Conservation (phyloP, 2,329 filamentous ascomycete genomes). For the Cadophora gregata region DNA sequence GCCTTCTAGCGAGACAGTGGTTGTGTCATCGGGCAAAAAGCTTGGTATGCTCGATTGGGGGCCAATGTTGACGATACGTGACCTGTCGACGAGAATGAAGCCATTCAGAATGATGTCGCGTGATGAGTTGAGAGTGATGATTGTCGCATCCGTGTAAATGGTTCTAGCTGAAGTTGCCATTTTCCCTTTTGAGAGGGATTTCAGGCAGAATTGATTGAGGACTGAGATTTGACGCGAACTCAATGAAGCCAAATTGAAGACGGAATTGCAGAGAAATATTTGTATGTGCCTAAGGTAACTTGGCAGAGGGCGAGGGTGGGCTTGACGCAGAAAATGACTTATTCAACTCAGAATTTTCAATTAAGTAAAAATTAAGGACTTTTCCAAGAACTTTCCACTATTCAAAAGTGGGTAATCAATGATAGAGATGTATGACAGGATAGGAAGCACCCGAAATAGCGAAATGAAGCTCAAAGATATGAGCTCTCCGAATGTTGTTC, state of each 20-base stretch:
- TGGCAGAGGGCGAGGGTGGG: too few species aligned
- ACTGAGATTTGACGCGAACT: too few species aligned
- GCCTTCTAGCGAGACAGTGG: conserved; percentile 47
- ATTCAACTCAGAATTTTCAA: too few species aligned
- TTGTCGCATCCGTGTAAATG: conserved; percentile 55
- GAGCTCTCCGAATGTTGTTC: background rate
- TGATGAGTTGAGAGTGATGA: conserved; percentile 56
- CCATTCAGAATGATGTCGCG: conserved; percentile 55
- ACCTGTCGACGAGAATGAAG: conserved; percentile 49
- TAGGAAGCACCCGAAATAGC: conserved; percentile 20
- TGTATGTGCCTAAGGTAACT: too few species aligned
- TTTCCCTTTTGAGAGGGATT: too few species aligned
- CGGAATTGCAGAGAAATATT: too few species aligned
- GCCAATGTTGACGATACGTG: conserved; percentile 51
- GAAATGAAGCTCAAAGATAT: background rate
- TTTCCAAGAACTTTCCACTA: background rate
- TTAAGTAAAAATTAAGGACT: too few species aligned
- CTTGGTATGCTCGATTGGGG: conserved; percentile 43
- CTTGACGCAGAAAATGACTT: too few species aligned
- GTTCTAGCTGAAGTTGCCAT: conserved; percentile 25
- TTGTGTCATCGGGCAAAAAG: conserved; percentile 42
- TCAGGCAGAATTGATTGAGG: too few species aligned
- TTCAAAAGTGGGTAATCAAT: background rate
- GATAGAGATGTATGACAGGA: background rate
- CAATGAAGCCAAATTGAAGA: too few species aligned